phyloP scores from a whole-genome alignment of 2,329 filamentous ascomycete genomes.

The Leptographium wingfieldii region DNA sequence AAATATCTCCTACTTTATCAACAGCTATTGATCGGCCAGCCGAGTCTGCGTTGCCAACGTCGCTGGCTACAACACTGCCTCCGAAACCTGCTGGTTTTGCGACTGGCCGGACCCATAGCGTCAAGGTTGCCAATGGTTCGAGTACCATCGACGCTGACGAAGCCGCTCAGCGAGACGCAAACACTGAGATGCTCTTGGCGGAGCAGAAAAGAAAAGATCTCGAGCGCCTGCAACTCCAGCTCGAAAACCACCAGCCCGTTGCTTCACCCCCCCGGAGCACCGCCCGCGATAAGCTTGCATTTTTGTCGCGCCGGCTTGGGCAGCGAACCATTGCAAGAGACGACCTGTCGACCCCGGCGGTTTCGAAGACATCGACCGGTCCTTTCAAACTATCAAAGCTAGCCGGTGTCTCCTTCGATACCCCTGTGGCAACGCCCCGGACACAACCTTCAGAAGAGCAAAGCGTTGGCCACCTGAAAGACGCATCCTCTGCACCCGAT shows the following conservation, averaged over 20 bases:
- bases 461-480: too few species aligned
- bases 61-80: neutral
- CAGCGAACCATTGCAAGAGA: neutral
- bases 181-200: constrained; percentile 34
- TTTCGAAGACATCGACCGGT: neutral
- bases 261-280: constrained; percentile 17
- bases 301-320: constrained; percentile 19
- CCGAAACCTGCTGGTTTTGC: neutral
- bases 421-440: neutral
- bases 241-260: constrained; percentile 22
- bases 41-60: too few species aligned
- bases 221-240: constrained; percentile 30
- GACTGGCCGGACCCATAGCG: neutral
- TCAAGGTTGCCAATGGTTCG: neutral
- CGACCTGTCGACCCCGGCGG: neutral
- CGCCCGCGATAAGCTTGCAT: constrained; percentile 35
- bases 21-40: too few species aligned
- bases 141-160: constrained; percentile 21
- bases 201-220: constrained; percentile 38
- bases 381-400: neutral
- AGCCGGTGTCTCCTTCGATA: neutral
- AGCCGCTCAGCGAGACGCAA: constrained; percentile 30
- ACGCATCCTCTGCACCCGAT: neutral
- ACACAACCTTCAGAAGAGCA: neutral
- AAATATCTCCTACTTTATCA: too few species aligned